Conservation (phyloP, 257 asterid genomes). For the Vinca minor region DNA sequence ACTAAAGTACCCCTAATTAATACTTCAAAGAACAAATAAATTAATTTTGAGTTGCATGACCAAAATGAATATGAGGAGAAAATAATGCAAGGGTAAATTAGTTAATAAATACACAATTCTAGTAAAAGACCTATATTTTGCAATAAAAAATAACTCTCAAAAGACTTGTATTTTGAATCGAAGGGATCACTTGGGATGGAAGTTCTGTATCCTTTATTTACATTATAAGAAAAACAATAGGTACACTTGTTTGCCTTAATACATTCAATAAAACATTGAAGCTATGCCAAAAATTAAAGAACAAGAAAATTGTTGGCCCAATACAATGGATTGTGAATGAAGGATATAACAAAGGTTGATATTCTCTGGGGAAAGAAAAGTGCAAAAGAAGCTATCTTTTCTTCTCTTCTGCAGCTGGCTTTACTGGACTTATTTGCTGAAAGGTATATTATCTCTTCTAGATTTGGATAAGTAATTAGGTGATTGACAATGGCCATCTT, state of each 20-base stretch:
- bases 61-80: too few relatives aligned
- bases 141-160: too few relatives aligned
- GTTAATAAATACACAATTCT: too few relatives aligned
- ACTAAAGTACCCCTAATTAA: too few relatives aligned
- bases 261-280: conserved; percentile 19
- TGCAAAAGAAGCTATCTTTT: neutral
- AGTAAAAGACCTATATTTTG: too few relatives aligned
- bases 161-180: too few relatives aligned
- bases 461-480: conserved; percentile 10
- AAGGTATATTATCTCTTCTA: conserved; percentile 6
- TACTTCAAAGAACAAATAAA: too few relatives aligned
- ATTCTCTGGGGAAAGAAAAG: neutral
- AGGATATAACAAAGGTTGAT: neutral
- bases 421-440: conserved; percentile 26
- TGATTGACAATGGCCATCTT: conserved; percentile 13
- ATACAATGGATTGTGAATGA: conserved; percentile 1
- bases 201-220: neutral
- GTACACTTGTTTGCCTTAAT: conserved; percentile 17
- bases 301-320: too few relatives aligned
- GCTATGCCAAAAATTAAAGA: conserved; percentile 13
- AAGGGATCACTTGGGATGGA: neutral
- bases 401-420: conserved; percentile 18
- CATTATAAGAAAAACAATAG: conserved; percentile 8
- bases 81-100: too few relatives aligned
- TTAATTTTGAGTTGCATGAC: too few relatives aligned